Conservation (phyloP, 805 yeast species). For the Ogataea sp. region DNA sequence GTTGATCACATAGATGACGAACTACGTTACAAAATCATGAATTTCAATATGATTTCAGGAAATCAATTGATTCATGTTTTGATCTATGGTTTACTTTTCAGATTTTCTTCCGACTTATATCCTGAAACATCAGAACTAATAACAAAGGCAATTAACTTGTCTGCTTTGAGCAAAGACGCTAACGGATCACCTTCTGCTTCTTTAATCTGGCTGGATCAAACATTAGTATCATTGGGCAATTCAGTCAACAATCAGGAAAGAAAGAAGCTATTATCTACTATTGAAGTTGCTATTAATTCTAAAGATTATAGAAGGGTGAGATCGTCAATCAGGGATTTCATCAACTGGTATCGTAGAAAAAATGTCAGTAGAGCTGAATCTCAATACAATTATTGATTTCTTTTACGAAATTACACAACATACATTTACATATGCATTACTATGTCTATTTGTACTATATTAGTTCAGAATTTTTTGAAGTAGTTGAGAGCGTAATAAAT, state of each 20-base stretch:
- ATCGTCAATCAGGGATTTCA: constrained; percentile 64
- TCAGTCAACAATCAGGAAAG: constrained; percentile 65
- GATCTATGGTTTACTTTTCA: constrained; percentile 59
- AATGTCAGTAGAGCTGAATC: constrained; percentile 34
- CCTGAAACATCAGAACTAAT: constrained; percentile 71
- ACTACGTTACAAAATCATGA: constrained; percentile 42
- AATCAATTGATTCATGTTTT: constrained; percentile 43
- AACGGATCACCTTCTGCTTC: too few relatives aligned
- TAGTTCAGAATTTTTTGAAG: too few relatives aligned
- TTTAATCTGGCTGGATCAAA: constrained; percentile 52
- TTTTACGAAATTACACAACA: too few relatives aligned
- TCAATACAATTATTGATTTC: neutral
- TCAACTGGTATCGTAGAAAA: constrained; percentile 76
- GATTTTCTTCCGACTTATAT: constrained; percentile 61
- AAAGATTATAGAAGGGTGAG: constrained; percentile 71
- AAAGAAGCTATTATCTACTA: constrained; percentile 47
- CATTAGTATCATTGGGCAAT: constrained; percentile 27
- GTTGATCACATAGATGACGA: constrained; percentile 44
- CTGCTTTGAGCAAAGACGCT: constrained; percentile 34
- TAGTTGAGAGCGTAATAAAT: too few relatives aligned
- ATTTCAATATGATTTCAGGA: constrained; percentile 47
- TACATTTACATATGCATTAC: too few relatives aligned
- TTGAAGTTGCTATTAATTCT: constrained; percentile 52
- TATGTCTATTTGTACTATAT: too few relatives aligned
- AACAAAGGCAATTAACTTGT: constrained; percentile 49